Evolutionary conservation across 345 rosid species (phyloP).

Genomic region (Acer yangbiense): DNA sequence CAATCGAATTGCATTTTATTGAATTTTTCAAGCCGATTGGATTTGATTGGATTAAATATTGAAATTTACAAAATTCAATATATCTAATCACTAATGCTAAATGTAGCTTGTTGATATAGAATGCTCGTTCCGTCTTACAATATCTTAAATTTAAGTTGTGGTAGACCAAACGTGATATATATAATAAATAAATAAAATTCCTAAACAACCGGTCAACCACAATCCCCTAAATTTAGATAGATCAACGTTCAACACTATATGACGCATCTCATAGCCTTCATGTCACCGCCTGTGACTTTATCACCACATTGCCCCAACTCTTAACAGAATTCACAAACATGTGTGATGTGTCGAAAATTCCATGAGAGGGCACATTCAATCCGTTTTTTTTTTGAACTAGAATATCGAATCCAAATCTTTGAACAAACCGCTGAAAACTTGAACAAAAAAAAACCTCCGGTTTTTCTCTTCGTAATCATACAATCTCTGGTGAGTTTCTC

Average conservation of each 20-base stretch:
- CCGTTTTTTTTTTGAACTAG: conserved; percentile 5
- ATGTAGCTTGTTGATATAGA: too few relatives aligned
- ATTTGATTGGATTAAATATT: too few relatives aligned
- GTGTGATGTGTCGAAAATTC: neutral
- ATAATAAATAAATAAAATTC: too few relatives aligned
- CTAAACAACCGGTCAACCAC: too few relatives aligned
- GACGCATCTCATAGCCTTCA: neutral
- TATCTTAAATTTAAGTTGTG: too few relatives aligned
- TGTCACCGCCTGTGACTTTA: neutral
- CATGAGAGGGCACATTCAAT: neutral
- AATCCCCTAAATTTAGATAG: too few relatives aligned
- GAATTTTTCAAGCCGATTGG: too few relatives aligned
- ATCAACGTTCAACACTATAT: neutral
- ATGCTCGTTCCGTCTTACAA: too few relatives aligned
- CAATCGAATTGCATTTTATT: too few relatives aligned
- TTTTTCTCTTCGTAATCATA: neutral
- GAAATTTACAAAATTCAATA: too few relatives aligned
- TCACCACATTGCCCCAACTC: neutral
- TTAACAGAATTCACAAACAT: conserved; percentile 9
- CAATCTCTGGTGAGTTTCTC: neutral
- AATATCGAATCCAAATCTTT: neutral
- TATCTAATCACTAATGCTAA: too few relatives aligned
- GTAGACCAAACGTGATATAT: too few relatives aligned
- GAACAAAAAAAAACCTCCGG: neutral
- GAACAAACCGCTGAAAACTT: neutral